Percentiles rank a stretch among this genome's conserved stretches.
Evolutionary conservation across 1,284 basidiomycete genomes (phyloP).

Genomic region (Pseudozyma sp.): DNA sequence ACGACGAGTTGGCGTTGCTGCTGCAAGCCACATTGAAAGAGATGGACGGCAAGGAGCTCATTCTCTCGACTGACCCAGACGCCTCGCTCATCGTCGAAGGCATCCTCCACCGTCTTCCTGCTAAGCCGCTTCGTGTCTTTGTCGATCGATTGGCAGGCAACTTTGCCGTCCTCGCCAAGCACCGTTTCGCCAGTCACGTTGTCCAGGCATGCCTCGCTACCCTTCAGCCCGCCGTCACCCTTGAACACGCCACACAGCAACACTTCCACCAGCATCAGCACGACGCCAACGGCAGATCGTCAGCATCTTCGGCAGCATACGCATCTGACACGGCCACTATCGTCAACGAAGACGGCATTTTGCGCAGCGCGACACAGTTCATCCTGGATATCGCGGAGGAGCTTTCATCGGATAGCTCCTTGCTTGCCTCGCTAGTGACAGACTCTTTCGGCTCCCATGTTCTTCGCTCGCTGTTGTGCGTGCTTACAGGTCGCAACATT

Average conservation of each 20-base stretch:
- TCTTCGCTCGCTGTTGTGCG: slow-evolving; percentile 55
- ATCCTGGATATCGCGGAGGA: slow-evolving; percentile 53
- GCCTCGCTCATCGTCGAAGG: slow-evolving; percentile 63
- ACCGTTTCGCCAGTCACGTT: slow-evolving; percentile 67
- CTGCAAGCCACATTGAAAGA: slow-evolving; percentile 64
- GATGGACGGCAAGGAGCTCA: slow-evolving; percentile 63
- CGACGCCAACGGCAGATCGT: slow-evolving; percentile 8
- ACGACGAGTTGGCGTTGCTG: slow-evolving; percentile 55
- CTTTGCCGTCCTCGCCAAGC: slow-evolving; percentile 50
- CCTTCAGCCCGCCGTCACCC: slow-evolving; percentile 47
- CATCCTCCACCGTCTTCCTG: slow-evolving; percentile 49
- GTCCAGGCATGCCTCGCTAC: slow-evolving; percentile 50
- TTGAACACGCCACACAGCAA: slow-evolving; percentile 28
- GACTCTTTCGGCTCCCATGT: slow-evolving; percentile 61
- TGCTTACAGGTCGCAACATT: slow-evolving; percentile 57
- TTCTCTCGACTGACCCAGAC: slow-evolving; percentile 64
- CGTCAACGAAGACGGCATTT: slow-evolving; percentile 52
- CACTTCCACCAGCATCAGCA: slow-evolving; percentile 24
- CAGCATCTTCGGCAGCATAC: slow-evolving; percentile 23
- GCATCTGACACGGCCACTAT: slow-evolving; percentile 39
- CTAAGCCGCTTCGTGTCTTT: slow-evolving; percentile 60
- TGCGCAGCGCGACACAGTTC: slow-evolving; percentile 51
- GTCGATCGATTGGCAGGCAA: slow-evolving; percentile 63
- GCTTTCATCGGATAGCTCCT: slow-evolving; percentile 22
- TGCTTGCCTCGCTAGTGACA: slow-evolving; percentile 35